Percentiles rank a stretch among this genome's conserved stretches.
These are phyloP conservation scores for Talaromyces stipitatus DNA, from an alignment of 495 filamentous ascomycete species.

Conservation along the genomic window DNA sequence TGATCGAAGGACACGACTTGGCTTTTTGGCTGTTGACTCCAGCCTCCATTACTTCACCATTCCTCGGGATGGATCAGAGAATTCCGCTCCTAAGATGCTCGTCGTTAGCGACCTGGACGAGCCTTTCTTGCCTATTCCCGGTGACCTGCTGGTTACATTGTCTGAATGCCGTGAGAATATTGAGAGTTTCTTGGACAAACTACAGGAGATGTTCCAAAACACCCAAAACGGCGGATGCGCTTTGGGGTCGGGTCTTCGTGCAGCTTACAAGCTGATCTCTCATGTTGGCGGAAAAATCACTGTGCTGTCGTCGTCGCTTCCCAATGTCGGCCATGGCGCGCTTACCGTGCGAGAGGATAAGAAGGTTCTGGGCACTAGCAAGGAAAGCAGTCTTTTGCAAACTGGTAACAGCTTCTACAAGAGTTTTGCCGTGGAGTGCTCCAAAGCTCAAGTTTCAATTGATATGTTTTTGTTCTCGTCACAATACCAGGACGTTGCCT, in stretches of 20 bases:
- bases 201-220: slow-evolving; percentile 94
- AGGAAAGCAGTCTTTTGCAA: slow-evolving; percentile 80
- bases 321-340: slow-evolving; percentile 85
- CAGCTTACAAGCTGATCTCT: slow-evolving; percentile 91
- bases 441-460: slow-evolving; percentile 95
- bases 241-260: slow-evolving; percentile 87
- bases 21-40: slow-evolving; percentile 93
- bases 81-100: slow-evolving; percentile 77
- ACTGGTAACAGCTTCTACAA: slow-evolving; percentile 97
- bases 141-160: slow-evolving; percentile 85
- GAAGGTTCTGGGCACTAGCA: slow-evolving; percentile 88
- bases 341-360: slow-evolving; percentile 95
- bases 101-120: slow-evolving; percentile 95
- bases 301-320: slow-evolving; percentile 80
- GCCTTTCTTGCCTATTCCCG: slow-evolving; percentile 90
- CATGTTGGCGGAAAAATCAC: slow-evolving; percentile 90
- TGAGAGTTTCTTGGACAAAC: slow-evolving; percentile 80
- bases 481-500: slow-evolving; percentile 95
- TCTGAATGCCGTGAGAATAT: slow-evolving; percentile 85
- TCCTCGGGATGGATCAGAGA: slow-evolving; percentile 77
- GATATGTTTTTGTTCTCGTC: slow-evolving; percentile 99
- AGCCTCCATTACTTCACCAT: slow-evolving; percentile 94
- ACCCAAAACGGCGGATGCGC: slow-evolving; percentile 79
- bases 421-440: slow-evolving; percentile 97
- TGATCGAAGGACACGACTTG: slow-evolving; percentile 82